A percentile compares a stretch with the other conserved stretches of the same genome.
Evolutionary conservation across 139 green algal species (phyloP).

Genomic region (Coelastrella sp.): DNA sequence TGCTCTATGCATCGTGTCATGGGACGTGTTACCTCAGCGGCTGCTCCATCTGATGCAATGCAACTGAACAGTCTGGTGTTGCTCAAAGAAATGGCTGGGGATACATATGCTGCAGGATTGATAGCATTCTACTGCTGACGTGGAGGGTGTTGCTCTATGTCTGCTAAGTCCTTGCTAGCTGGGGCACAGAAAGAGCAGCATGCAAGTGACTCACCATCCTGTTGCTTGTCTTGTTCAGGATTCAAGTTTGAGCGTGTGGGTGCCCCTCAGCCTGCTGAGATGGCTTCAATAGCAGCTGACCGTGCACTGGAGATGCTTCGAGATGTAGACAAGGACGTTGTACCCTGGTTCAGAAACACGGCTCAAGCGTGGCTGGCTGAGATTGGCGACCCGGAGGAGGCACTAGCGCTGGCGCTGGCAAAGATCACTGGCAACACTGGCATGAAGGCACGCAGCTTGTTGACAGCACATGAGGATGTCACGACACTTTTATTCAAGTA

Average conservation of each 20-base stretch:
- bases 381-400: constrained; percentile 65
- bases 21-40: too few species aligned
- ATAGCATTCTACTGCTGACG: too few species aligned
- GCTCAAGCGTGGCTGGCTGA: constrained; percentile 37
- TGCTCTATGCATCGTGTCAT: too few species aligned
- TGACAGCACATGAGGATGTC: constrained; percentile 90
- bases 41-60: too few species aligned
- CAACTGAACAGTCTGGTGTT: too few species aligned
- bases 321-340: constrained; percentile 75
- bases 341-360: constrained; percentile 65
- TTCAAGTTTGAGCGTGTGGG: constrained; percentile 79
- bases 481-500: constrained; percentile 79
- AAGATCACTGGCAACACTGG: constrained; percentile 90
- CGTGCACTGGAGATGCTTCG: constrained; percentile 78
- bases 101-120: too few species aligned
- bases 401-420: constrained; percentile 89
- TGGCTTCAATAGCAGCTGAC: constrained; percentile 85
- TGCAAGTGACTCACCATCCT: too few species aligned
- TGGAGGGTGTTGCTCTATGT: too few species aligned
- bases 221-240: neutral
- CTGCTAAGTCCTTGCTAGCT: neutral
- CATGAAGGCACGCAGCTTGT: constrained; percentile 83
- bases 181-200: too few species aligned
- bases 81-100: too few species aligned
- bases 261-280: constrained; percentile 92